phyloP scores from a whole-genome alignment of 2,329 filamentous ascomycete genomes.

The Aspergillus aculeatus region DNA sequence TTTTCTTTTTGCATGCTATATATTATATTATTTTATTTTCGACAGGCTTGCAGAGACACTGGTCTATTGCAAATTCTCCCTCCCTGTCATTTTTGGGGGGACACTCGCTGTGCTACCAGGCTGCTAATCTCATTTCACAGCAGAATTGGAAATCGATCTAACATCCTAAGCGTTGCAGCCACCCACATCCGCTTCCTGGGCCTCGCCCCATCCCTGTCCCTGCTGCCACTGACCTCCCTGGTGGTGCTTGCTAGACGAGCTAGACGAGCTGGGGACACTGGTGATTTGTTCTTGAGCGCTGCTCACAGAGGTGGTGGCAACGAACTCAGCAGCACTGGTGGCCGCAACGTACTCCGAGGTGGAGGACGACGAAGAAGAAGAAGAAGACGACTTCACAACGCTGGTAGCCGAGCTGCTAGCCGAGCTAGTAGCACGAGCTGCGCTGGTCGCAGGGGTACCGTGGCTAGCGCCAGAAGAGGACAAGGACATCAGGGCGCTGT shows the following conservation, averaged over 20 bases:
- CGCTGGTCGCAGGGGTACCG: not conserved
- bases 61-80: not conserved
- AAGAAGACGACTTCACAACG: not conserved
- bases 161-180: not conserved
- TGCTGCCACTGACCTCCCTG: not conserved
- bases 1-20: no score
- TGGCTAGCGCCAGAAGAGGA: not conserved
- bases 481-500: slow-evolving; percentile 22
- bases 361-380: not conserved
- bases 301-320: not conserved
- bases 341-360: not conserved
- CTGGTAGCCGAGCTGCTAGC: not conserved
- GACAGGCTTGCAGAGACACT: not conserved
- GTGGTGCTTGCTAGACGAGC: not conserved
- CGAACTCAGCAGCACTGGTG: not conserved
- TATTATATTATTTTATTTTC: not conserved
- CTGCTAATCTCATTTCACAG: not conserved
- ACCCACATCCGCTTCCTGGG: not conserved
- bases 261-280: not conserved
- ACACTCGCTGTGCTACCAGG: not conserved
- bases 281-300: not conserved
- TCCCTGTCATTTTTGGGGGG: not conserved
- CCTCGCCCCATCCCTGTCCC: not conserved
- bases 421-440: not conserved
- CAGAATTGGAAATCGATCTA: not conserved